These are phyloP conservation scores for Vanrija sp. DNA, from an alignment of 1,284 basidiomycete genomes.

Conservation along the genomic window DNA sequence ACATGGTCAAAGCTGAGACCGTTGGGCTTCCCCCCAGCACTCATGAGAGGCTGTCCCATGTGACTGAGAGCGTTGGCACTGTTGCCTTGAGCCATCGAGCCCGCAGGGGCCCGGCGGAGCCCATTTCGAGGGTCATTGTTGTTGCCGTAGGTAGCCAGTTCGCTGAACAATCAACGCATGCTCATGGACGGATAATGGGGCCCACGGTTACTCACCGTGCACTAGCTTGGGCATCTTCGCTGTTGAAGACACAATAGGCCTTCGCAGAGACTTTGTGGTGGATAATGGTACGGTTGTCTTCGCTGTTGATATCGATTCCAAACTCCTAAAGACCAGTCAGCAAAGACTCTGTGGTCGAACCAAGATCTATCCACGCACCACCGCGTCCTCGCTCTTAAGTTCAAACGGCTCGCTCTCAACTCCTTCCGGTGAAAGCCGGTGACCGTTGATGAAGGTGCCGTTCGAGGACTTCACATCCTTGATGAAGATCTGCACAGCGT, in stretches of 20 bases:
- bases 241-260: conserved; percentile 79
- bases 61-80: conserved; percentile 20
- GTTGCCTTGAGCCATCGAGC: conserved; percentile 3
- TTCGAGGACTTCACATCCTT: conserved; percentile 98
- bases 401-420: conserved; percentile 91
- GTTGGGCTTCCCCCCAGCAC: conserved; percentile 44
- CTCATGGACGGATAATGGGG: too few relatives aligned
- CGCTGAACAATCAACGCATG: conserved; percentile 20
- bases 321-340: conserved; percentile 66
- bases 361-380: conserved; percentile 54
- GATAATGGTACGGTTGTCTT: conserved; percentile 96
- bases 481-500: conserved; percentile 73
- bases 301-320: conserved; percentile 97
- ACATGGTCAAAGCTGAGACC: conserved; percentile 54
- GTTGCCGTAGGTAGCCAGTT: conserved; percentile 33
- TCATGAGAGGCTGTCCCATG: conserved; percentile 38
- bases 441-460: conserved; percentile 96
- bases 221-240: conserved; percentile 65
- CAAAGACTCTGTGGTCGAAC: neutral
- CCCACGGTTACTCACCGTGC: conserved; percentile 33
- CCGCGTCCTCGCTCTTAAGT: conserved; percentile 89
- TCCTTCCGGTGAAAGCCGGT: conserved; percentile 83
- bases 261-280: conserved; percentile 98
- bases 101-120: conserved; percentile 8
- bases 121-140: conserved; percentile 31